Conservation (phyloP, 257 asterid genomes). For the Petrea volubilis region DNA sequence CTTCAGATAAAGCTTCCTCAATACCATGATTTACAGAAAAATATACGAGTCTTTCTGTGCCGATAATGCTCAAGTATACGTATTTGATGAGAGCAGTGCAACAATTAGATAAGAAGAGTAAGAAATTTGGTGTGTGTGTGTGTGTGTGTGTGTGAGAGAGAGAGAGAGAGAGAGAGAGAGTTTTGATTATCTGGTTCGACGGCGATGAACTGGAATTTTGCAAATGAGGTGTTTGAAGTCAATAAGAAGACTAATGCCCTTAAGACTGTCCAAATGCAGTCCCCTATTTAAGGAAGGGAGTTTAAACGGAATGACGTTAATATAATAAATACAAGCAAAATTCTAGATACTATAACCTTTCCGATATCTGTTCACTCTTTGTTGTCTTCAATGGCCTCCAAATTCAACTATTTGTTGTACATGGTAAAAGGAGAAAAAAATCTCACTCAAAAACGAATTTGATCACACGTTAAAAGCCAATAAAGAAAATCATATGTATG, state of each 20-base stretch:
- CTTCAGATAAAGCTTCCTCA: slow-evolving; percentile 49
- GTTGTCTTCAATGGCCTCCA: too few relatives aligned
- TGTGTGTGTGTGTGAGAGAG: neutral
- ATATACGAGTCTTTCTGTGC: neutral
- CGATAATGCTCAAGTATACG: neutral
- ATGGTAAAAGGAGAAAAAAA: too few relatives aligned
- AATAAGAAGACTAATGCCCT: slow-evolving; percentile 18
- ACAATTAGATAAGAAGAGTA: neutral
- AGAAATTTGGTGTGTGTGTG: neutral
- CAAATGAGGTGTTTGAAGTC: slow-evolving; percentile 14
- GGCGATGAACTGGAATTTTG: neutral
- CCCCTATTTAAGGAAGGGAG: neutral
- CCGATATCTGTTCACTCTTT: too few relatives aligned
- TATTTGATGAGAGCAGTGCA: neutral
- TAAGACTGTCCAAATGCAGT: slow-evolving; percentile 1
- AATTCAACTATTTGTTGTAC: too few relatives aligned
- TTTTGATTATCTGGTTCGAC: too few relatives aligned
- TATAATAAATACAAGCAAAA: neutral
- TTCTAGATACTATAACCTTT: too few relatives aligned
- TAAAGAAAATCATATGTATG: too few relatives aligned
- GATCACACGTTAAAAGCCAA: too few relatives aligned
- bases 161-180: neutral
- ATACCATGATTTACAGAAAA: slow-evolving; percentile 33
- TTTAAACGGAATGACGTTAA: neutral
- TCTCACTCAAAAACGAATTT: too few relatives aligned